These are phyloP conservation scores for Diospyros lotus DNA, from an alignment of 148 eudicot species.

Conservation along the genomic window DNA sequence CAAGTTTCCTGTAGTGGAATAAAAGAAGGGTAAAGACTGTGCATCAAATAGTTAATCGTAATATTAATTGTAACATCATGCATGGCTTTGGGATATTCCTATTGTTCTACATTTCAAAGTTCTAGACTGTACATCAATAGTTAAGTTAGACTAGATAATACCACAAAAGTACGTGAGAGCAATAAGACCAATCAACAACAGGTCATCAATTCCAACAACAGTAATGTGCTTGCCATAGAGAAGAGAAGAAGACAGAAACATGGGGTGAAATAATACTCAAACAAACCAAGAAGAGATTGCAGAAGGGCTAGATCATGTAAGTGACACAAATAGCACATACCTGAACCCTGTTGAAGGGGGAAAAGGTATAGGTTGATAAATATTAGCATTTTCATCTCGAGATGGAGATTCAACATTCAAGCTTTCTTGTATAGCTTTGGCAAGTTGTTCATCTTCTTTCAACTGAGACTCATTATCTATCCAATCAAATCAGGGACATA, in stretches of 20 bases:
- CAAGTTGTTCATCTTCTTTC: constrained; percentile 74
- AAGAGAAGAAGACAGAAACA: neutral
- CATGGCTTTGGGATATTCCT: neutral
- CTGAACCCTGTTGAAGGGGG: constrained; percentile 62
- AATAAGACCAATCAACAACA: neutral
- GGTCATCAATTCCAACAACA: neutral
- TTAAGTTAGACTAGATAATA: neutral
- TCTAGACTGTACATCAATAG: neutral
- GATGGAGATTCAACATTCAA: constrained; percentile 52
- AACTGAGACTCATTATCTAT: constrained; percentile 50
- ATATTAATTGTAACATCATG: neutral
- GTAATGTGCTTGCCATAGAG: neutral
- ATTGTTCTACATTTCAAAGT: neutral
- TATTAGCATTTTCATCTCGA: constrained; percentile 27
- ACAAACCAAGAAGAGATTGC: neutral
- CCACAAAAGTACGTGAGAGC: neutral
- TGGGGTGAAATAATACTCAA: neutral
- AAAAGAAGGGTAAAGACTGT: neutral
- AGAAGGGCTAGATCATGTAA: neutral
- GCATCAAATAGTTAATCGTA: neutral
- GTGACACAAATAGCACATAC: constrained; percentile 23
- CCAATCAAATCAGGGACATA: constrained; percentile 3
- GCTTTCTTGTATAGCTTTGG: constrained; percentile 74
- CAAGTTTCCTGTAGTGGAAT: neutral
- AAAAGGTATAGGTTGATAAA: constrained; percentile 48